phyloP scores from a whole-genome alignment of 805 yeast species.

The Wickerhamiella sorbophila region DNA sequence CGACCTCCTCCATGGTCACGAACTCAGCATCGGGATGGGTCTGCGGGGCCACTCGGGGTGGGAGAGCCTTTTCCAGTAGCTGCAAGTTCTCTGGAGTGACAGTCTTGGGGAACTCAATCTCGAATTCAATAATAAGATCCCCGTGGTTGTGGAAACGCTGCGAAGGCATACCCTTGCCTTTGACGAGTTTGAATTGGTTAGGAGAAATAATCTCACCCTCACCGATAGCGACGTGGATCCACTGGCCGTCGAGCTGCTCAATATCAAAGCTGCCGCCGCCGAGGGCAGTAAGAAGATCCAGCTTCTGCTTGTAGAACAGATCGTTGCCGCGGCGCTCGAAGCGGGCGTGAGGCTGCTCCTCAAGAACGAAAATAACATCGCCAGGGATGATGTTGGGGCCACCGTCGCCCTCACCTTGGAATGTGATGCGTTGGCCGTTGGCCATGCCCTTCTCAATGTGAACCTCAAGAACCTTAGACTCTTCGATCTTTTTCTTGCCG shows the following conservation, averaged over 20 bases:
- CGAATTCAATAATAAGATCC: constrained; percentile 72
- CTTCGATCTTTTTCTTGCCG: constrained; percentile 77
- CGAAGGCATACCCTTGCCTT: constrained; percentile 96
- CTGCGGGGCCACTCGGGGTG: constrained; percentile 50
- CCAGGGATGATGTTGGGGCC: constrained; percentile 92
- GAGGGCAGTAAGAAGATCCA: constrained; percentile 85
- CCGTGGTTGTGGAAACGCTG: constrained; percentile 80
- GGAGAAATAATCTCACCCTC: constrained; percentile 94
- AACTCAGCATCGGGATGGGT: constrained; percentile 34
- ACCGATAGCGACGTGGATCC: constrained; percentile 61
- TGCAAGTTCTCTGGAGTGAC: constrained; percentile 54
- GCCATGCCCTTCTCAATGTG: constrained; percentile 95
- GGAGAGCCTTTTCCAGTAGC: constrained; percentile 61
- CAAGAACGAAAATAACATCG: constrained; percentile 84
- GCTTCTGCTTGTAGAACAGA: constrained; percentile 67
- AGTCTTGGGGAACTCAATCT: constrained; percentile 71
- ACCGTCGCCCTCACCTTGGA: constrained; percentile 95
- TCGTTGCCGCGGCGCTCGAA: constrained; percentile 87
- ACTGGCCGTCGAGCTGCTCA: constrained; percentile 85
- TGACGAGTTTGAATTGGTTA: constrained; percentile 63
- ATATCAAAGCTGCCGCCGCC: constrained; percentile 90
- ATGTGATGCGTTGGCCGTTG: constrained; percentile 80
- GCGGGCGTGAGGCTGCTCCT: constrained; percentile 71
- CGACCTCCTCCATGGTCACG: constrained; percentile 60
- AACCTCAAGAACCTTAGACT: constrained; percentile 87